phyloP scores from a whole-genome alignment of 805 yeast genomes.

The Metschnikowia santaceciliae region DNA sequence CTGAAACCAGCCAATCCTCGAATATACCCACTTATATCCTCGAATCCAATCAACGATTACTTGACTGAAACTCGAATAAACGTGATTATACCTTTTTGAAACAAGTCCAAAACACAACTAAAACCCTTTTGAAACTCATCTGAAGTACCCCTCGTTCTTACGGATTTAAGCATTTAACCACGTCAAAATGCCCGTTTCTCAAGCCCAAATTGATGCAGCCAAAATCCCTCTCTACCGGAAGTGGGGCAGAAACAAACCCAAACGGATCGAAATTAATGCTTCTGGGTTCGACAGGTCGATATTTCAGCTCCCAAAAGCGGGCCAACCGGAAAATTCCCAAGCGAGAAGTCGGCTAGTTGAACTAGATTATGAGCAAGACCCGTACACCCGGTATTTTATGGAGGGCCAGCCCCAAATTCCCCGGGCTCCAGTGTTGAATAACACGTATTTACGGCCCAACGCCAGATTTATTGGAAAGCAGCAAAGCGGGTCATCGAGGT shows the following conservation, averaged over 20 bases:
- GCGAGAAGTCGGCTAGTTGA: neutral
- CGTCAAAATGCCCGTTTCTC: constrained; percentile 13
- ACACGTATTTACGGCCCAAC: constrained; percentile 53
- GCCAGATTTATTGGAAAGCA: constrained; percentile 64
- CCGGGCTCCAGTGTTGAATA: constrained; percentile 29
- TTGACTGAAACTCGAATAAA: too few species aligned
- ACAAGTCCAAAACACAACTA: too few species aligned
- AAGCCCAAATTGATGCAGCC: constrained; percentile 2
- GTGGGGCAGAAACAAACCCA: neutral
- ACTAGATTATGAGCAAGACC: constrained; percentile 5
- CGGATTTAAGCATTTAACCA: too few species aligned
- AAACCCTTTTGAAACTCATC: too few species aligned
- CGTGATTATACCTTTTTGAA: too few species aligned
- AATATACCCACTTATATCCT: too few species aligned
- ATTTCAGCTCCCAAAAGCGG: neutral
- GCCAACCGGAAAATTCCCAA: neutral
- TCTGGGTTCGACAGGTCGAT: constrained; percentile 2
- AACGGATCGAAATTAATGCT: constrained; percentile 6
- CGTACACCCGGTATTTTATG: constrained; percentile 10
- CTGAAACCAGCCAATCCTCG: too few species aligned
- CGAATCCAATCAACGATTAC: too few species aligned
- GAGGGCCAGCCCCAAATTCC: constrained; percentile 2
- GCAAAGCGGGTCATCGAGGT: constrained; percentile 60
- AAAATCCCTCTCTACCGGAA: neutral
- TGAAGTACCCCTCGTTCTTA: too few species aligned